Evolutionary conservation across 179 eudicot genomes (phyloP), one percentile per base, ranked within the genome.

Genomic region (Camellia oleifera): DNA sequence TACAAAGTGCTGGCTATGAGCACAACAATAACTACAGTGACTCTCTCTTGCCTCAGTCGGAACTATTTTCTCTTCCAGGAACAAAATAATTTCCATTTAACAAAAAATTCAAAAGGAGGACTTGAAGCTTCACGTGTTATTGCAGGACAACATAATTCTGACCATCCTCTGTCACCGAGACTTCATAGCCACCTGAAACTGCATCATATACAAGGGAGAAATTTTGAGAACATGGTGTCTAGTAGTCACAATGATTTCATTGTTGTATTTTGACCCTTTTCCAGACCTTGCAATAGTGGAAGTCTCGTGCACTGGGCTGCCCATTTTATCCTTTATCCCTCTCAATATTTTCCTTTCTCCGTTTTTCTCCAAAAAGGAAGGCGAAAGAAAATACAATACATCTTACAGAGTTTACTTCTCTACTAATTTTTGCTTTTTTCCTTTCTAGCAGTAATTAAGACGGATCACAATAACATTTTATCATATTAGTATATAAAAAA

Each of bases 101-200:
- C 76, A 72, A n/a, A 53, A 72, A 72, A 53, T 53, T 5, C 61
- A 72, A 72, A 42, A 48, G 6, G 32, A n/a, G 14, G 46, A n/a
- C 57, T 18, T 23, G 46, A 46, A 70, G 46, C 12, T 48, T 48
- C 52, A 48, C 52, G 52, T 48, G 52, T 48, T 48, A 7, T 48
- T 48, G 52, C 52, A 48, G 52, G 52, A 48, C 7, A 48, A 48
- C 52, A 48, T 48, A 48, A 48, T 48, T 48, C 52, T 48, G 52
- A 4, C 52, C 52, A 48, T 48, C 52, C 52, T 48, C 52, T 48
- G 52, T 7, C 72, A 42, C 74, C 74, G n/a, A 46, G 14, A 70
- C 56, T 70, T 48, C 32, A 70, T 48, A 46, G 57, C 74, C 74
- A n/a, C 57, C 74, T 70, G 74, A 48, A 18, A 20, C 15, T 1